Percentiles rank a stretch among this genome's conserved stretches.
These are phyloP conservation scores for Teunomyces aglyptinius DNA, from an alignment of 805 yeast species.

Conservation along the genomic window DNA sequence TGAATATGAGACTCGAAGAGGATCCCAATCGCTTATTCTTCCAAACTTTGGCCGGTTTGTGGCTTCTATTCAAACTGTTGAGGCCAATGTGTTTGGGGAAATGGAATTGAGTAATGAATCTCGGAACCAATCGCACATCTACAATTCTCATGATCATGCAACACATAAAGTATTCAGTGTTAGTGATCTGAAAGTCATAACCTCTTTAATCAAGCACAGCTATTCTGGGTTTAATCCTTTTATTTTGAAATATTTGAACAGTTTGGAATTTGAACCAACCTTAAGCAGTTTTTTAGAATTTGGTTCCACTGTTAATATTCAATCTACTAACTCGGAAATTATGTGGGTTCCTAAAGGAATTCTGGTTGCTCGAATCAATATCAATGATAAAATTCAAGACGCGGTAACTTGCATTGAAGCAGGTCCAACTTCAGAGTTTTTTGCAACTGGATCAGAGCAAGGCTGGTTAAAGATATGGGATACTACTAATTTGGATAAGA, in stretches of 20 bases:
- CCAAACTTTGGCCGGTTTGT: constrained; percentile 29
- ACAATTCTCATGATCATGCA: constrained; percentile 14
- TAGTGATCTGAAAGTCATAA: constrained; percentile 28
- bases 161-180: constrained; percentile 25
- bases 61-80: constrained; percentile 40
- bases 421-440: constrained; percentile 60
- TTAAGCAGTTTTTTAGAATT: constrained; percentile 66
- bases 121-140: constrained; percentile 14
- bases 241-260: constrained; percentile 54
- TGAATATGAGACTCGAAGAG: constrained; percentile 13
- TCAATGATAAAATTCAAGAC: constrained; percentile 30
- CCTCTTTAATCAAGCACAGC: constrained; percentile 47
- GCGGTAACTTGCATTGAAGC: constrained; percentile 55
- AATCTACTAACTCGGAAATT: neutral
- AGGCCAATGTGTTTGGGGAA: constrained; percentile 48
- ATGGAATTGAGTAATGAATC: constrained; percentile 30
- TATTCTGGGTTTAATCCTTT: constrained; percentile 69
- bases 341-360: constrained; percentile 42
- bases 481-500: constrained; percentile 57
- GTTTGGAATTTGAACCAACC: constrained; percentile 54
- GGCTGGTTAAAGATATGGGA: constrained; percentile 84
- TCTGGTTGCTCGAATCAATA: constrained; percentile 59
- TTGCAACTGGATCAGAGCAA: constrained; percentile 74
- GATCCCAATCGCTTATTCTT: constrained; percentile 25
- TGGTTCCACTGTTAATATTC: constrained; percentile 38